Evolutionary conservation across 495 filamentous ascomycete genomes (phyloP), one percentile per base, ranked within the genome.

Genomic region (Aspergillus cristatus): DNA sequence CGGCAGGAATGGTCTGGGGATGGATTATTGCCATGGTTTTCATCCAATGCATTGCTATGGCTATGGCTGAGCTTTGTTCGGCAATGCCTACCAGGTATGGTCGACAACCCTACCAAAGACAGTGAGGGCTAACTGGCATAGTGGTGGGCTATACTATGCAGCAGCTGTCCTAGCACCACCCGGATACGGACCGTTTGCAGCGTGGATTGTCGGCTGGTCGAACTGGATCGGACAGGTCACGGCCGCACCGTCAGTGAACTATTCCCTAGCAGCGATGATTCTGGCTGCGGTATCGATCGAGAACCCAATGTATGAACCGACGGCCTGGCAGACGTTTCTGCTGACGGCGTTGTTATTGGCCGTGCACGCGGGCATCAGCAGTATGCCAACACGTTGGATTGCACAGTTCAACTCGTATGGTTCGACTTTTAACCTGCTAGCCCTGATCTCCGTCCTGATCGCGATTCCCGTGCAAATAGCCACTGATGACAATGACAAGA

Each of bases 1-100:
- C 81, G 1, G 81, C 76, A 10, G 81, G 80, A n/a, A 86, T 86
- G 80, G 79, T 79, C 1, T 86, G 83, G 83, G 83, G 83, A 13
- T 88, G 83, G 82, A 60, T 88, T 22, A 66, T 87, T 37, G 79
- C 79, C 16, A 82, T 85, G 69, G 34, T 78, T 11, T 84, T 84
- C 38, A 85, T 88, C 35, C 74, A 85, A 51, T 82, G 76, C 51
- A 72, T 87, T 41, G 81, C 79, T 4, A 68, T 75, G 62, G 63
- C 68, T 26, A 80, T 81, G 77, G 77, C 76, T 1, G 79, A 81
- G 55, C 58, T 82, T 12, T 81, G 78, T 50, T 75, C 68, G 3
- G 74, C 74, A 20, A 82, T 82, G 79, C 78, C 76, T 11, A 83
- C 80, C 3, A 74, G 70, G 65, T 71, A 48, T 14, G 42, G n/a